These are phyloP conservation scores for Alternaria consortialis DNA, from an alignment of 2,329 filamentous ascomycete genomes.

Conservation along the genomic window DNA sequence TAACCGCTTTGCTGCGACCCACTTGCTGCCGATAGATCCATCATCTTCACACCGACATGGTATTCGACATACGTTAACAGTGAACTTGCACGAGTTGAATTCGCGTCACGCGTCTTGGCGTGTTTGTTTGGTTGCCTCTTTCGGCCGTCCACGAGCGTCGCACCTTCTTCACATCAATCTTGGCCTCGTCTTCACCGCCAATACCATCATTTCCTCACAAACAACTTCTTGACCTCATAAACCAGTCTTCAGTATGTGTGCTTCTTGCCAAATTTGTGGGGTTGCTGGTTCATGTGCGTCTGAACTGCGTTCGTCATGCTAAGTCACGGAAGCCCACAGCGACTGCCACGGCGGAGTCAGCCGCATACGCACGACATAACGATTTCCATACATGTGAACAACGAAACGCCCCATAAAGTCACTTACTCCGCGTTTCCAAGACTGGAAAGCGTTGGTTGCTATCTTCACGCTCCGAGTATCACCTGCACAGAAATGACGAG, in stretches of 20 bases:
- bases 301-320: conserved; percentile 24
- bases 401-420: not conserved
- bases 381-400: conserved; percentile 6
- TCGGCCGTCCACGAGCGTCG: conserved; percentile 8
- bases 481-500: conserved; percentile 24
- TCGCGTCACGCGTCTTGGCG: conserved; percentile 18
- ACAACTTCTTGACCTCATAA: not conserved
- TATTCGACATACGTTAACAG: not conserved
- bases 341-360: conserved; percentile 15
- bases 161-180: conserved; percentile 23
- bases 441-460: conserved; percentile 5
- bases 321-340: conserved; percentile 23
- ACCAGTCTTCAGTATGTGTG: conserved; percentile 23
- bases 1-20: not conserved
- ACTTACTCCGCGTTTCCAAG: not conserved
- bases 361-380: conserved; percentile 18
- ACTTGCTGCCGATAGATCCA: not conserved
- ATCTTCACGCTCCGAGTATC: conserved; percentile 6
- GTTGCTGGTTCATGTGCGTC: conserved; percentile 10
- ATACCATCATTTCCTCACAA: not conserved
- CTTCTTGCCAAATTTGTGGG: conserved; percentile 16
- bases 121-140: conserved; percentile 19
- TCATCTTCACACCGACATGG: not conserved
- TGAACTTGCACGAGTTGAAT: not conserved
- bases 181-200: conserved; percentile 10